These are phyloP conservation scores for Mucor indicus DNA, from an alignment of 371 early-diverging fungal genomes.

Conservation along the genomic window DNA sequence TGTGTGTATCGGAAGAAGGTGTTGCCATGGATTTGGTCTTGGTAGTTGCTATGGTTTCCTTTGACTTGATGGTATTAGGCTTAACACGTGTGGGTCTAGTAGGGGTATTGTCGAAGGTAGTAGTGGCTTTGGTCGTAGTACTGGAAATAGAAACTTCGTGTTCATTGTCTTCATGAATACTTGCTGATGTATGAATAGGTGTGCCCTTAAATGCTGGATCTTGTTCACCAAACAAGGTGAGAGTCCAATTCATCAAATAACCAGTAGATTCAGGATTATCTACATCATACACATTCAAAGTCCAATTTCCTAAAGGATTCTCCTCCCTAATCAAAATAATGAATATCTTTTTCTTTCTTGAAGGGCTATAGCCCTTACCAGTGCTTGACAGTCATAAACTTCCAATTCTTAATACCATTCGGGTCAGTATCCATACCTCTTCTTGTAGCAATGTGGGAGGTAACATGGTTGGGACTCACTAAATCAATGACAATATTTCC, in stretches of 20 bases:
- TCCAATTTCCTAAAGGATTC: constrained; percentile 80
- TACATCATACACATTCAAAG: constrained; percentile 62
- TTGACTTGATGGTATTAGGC: not conserved
- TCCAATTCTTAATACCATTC: constrained; percentile 88
- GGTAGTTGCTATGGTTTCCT: not conserved
- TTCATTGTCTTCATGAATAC: constrained; percentile 19
- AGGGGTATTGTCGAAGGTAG: constrained; percentile 13
- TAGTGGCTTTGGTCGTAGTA: not conserved
- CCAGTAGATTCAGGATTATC: constrained; percentile 42
- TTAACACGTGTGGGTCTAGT: constrained; percentile 24
- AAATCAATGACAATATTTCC: constrained; percentile 82
- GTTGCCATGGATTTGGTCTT: not conserved
- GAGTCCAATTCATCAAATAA: constrained; percentile 57
- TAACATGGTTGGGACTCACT: constrained; percentile 68
- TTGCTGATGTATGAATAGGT: constrained; percentile 17
- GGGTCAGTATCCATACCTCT: constrained; percentile 65
- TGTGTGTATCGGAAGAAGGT: too few relatives aligned
- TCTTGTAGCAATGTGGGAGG: constrained; percentile 65
- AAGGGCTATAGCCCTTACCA: constrained; percentile 85
- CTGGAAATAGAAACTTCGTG: constrained; percentile 2
- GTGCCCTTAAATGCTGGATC: constrained; percentile 32
- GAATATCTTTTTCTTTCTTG: too few relatives aligned
- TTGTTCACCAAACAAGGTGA: constrained; percentile 69
- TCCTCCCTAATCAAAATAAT: constrained; percentile 82
- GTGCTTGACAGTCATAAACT: constrained; percentile 92